Base-by-base conservation (phyloP, 2,329 filamentous ascomycete species). In the Penicillium occitanis region DNA sequence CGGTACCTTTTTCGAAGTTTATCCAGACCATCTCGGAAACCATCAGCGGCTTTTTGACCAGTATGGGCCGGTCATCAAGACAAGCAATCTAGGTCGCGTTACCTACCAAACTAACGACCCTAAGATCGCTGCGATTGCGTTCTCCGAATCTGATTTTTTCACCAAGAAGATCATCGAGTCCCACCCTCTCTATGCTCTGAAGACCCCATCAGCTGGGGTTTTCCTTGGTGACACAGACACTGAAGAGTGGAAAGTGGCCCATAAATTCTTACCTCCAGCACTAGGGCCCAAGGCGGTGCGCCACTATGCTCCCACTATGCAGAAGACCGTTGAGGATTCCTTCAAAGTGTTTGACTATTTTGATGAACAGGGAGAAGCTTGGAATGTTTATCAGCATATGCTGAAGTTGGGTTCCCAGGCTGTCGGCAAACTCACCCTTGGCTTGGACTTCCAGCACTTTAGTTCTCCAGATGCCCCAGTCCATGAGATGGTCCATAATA, bases 221-320 rank as follows among this genome's bases (percentile, higher is more conserved):
- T 78, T 78, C 66, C 63, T 76, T 0, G 72, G 73, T 5, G 76
- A 78, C 59, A 77, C 74, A 0, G 73, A 76, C 61, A 73, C 70
- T 0, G 70, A 72, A 58, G 74, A 75, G 30, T 78, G 74, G 74
- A 76, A 71, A 51, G 64, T 81, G 0, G 82, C 83, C 0, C 87
- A 89, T 78, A 89, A 89, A 71, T 89, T 88, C 73, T 69, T 89
- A 0, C 85, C 87, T 0, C 86, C 87, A 0, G 83, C 85, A 0
- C 76, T 89, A 11, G 82, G 82, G 0, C 86, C 86, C 37, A 87
- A 86, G 71, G 87, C 87, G 0, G 85, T 89, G 6, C 79, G 84
- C 0, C 87, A 88, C 69, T 88, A 89, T 68, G 81, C 85, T 0
- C 85, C 86, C 0, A 82, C 80, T 0, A 88, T 89, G 85, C 85